These are phyloP conservation scores for Balamuthia mandrillaris DNA, from an alignment of 208 protist genomes.

Conservation along the genomic window DNA sequence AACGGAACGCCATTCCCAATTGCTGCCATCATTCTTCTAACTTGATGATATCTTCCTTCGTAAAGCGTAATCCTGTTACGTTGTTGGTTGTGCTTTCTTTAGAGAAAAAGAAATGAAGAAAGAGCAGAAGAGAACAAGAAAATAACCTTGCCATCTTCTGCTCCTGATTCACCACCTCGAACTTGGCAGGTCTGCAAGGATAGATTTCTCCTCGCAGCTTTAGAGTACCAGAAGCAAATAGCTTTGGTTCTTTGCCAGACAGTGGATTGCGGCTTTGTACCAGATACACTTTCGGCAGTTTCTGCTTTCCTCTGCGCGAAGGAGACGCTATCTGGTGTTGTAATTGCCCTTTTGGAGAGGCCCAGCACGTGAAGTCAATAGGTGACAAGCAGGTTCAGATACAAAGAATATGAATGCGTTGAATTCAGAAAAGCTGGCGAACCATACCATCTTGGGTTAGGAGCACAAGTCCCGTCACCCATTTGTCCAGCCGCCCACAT, in stretches of 20 bases:
- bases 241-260: not conserved
- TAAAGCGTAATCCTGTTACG: not conserved
- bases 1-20: not conserved
- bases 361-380: no score
- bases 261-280: not conserved
- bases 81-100: not conserved
- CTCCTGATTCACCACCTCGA: not conserved
- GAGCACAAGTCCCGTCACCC: constrained; percentile 8
- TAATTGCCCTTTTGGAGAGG: not conserved
- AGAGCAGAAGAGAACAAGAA: not conserved
- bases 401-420: not conserved
- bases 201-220: not conserved
- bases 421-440: not conserved
- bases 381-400: not conserved
- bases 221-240: not conserved
- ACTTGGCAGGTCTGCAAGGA: not conserved
- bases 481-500: constrained; percentile 1
- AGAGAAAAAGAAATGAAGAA: not conserved
- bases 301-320: not conserved
- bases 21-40: not conserved
- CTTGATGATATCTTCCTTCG: constrained; percentile 2
- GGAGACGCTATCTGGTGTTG: constrained; percentile 2
- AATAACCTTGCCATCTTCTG: not conserved
- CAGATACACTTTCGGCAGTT: not conserved
- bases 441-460: not conserved